phyloP scores from a whole-genome alignment of 2,329 filamentous ascomycete species.

The Cercospora nicotianae region DNA sequence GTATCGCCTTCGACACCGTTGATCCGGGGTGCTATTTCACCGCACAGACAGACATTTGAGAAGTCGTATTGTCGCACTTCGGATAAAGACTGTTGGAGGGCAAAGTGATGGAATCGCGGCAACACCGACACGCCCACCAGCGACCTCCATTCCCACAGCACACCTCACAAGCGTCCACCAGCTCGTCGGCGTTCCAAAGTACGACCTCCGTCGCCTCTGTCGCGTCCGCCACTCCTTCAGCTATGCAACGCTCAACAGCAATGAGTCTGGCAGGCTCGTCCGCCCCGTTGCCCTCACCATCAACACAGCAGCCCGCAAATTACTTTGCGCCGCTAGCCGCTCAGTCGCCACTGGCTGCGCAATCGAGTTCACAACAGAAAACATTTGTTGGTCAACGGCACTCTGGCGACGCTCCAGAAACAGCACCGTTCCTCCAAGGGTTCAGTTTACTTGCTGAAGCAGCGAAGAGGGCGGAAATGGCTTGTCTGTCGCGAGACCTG shows the following conservation, averaged over 20 bases:
- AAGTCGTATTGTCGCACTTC: neutral
- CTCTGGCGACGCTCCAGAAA: conserved; percentile 43
- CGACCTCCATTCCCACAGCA: conserved; percentile 41
- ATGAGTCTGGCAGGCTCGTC: conserved; percentile 34
- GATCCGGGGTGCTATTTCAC: neutral
- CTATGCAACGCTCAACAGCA: conserved; percentile 35
- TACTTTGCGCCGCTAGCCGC: conserved; percentile 39
- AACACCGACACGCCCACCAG: conserved; percentile 32
- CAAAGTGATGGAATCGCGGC: conserved; percentile 27
- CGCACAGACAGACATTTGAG: neutral
- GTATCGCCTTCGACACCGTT: neutral
- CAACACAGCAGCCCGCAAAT: conserved; percentile 33
- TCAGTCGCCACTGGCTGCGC: conserved; percentile 30
- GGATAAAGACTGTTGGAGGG: neutral
- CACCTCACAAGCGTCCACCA: conserved; percentile 27
- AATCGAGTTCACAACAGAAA: conserved; percentile 37
- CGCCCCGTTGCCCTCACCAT: conserved; percentile 39
- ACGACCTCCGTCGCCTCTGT: conserved; percentile 47
- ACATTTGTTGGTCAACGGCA: conserved; percentile 35
- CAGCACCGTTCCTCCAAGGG: conserved; percentile 69
- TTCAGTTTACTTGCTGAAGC: conserved; percentile 88
- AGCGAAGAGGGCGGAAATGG: conserved; percentile 88
- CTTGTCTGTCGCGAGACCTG: conserved; percentile 82
- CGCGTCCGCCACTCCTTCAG: conserved; percentile 29
- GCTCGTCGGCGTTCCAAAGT: conserved; percentile 43